A percentile compares a stretch with the other conserved stretches of the same genome.
These are phyloP conservation scores for Tremella yokohamensis DNA, from an alignment of 768 basidiomycete genomes.

Conservation along the genomic window DNA sequence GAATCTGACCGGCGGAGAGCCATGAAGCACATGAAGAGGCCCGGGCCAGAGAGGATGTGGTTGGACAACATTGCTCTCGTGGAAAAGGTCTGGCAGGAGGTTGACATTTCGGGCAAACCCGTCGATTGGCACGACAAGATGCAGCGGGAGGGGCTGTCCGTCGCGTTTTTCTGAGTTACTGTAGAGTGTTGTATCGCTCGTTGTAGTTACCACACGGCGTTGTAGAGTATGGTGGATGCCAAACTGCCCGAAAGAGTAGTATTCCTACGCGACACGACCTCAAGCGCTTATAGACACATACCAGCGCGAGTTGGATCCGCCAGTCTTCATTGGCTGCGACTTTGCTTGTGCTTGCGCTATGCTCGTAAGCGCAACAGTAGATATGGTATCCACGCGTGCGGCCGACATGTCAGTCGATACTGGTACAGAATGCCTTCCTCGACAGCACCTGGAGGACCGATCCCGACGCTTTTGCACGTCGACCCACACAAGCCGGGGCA, in stretches of 20 bases:
- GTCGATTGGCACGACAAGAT: constrained; percentile 33
- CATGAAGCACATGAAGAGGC: constrained; percentile 16
- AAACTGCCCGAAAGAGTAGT: no score
- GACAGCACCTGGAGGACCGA: neutral
- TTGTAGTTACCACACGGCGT: neutral
- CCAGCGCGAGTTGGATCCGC: no score
- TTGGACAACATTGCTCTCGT: constrained; percentile 28
- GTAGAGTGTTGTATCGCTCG: no score
- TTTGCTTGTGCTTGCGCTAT: no score
- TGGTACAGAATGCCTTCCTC: no score
- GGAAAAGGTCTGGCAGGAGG: constrained; percentile 28
- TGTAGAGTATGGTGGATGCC: neutral
- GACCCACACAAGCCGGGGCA: constrained; percentile 18
- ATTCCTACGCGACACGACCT: no score
- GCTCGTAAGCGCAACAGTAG: no score
- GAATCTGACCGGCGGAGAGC: constrained; percentile 21
- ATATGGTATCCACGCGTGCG: no score
- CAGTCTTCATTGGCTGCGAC: no score
- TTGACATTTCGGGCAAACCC: constrained; percentile 23
- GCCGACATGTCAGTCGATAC: no score
- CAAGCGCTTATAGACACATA: no score
- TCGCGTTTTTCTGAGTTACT: constrained; percentile 18
- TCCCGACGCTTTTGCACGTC: constrained; percentile 23
- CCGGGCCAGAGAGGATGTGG: constrained; percentile 27
- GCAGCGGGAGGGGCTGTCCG: constrained; percentile 22